Evolutionary conservation across 148 eudicot genomes (phyloP), one percentile per base, ranked within the genome.

Genomic region (Silene latifolia): DNA sequence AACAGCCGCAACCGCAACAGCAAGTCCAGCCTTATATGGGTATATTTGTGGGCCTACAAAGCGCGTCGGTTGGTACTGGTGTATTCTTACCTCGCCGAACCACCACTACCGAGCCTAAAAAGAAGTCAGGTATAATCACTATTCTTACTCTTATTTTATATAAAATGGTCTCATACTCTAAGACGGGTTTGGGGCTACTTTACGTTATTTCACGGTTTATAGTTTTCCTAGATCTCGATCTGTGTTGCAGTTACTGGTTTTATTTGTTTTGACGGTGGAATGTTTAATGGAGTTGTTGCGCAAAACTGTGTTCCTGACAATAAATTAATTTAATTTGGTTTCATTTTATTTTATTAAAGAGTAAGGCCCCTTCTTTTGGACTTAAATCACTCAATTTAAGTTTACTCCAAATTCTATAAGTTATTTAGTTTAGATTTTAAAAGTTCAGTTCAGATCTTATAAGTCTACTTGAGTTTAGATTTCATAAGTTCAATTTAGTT

Each of bases 51-150:
- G 88, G 42, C 13, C 25, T 79, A 8, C 83, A 80, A 59, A 79
- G 86, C 35, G 89, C 87, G 72, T 75, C 81, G 21, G 83, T 79
- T 1, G 93, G 97, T 2, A 91, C 97, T 0, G 97, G 97, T 0
- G 97, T 91, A 2, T 91, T 91, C 69, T 71, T 91, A 42, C 97
- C 97, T 13, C 81, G 97, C 8, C 80, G 80, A 17, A 65, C 72
- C 5, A 81, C 86, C 0, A 39, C 73, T 14, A 71, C 84, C 5
- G 88, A 82, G 23, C 46, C 86, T 19, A 82, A 85, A 12, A 90
- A 87, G 71, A 90, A 86, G 60, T 74, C 85, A 71, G 91, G 92
- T 88, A 71, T 12, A 4, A 14, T 27, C 3, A 53, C 13, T 7
- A 14, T 73, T 57, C 72, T 4, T 19, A 21, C 18, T 27, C 29